A percentile compares a stretch with the other conserved stretches of the same genome.
Conservation (phyloP, 2,329 filamentous ascomycete genomes). For the Paraphaeosphaeria sporulosa region DNA sequence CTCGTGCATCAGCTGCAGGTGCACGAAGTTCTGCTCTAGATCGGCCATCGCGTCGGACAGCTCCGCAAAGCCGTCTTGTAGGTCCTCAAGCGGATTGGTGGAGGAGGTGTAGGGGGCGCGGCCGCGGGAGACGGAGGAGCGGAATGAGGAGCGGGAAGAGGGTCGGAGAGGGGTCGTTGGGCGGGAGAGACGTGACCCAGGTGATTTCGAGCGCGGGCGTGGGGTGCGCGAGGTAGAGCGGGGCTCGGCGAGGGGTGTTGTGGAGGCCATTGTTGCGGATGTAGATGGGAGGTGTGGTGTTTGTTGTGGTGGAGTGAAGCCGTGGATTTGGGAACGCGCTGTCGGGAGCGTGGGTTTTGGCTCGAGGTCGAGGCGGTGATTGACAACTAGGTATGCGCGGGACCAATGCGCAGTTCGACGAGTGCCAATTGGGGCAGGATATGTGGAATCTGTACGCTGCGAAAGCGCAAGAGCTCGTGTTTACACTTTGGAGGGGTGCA, state of each 20-base stretch:
- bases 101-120: slow-evolving; percentile 59
- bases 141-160: slow-evolving; percentile 86
- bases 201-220: slow-evolving; percentile 61
- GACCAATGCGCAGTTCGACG: neutral
- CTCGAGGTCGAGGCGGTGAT: neutral
- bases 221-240: slow-evolving; percentile 43
- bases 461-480: neutral
- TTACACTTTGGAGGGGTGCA: slow-evolving; percentile 6
- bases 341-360: neutral
- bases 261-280: slow-evolving; percentile 27
- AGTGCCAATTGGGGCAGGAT: neutral
- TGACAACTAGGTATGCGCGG: neutral
- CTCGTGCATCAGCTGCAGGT: slow-evolving; percentile 96
- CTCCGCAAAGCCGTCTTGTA: slow-evolving; percentile 93
- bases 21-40: slow-evolving; percentile 96
- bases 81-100: slow-evolving; percentile 75
- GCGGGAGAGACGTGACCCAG: slow-evolving; percentile 61
- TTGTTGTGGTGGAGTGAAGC: slow-evolving; percentile 28
- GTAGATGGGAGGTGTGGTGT: slow-evolving; percentile 22
- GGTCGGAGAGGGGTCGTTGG: slow-evolving; percentile 93
- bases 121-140: slow-evolving; percentile 56
- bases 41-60: slow-evolving; percentile 93
- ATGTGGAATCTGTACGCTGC: neutral
- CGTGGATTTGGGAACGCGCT: neutral
- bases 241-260: slow-evolving; percentile 28